Conservation (phyloP, 495 filamentous ascomycete species). For the Xylaria scruposa region DNA sequence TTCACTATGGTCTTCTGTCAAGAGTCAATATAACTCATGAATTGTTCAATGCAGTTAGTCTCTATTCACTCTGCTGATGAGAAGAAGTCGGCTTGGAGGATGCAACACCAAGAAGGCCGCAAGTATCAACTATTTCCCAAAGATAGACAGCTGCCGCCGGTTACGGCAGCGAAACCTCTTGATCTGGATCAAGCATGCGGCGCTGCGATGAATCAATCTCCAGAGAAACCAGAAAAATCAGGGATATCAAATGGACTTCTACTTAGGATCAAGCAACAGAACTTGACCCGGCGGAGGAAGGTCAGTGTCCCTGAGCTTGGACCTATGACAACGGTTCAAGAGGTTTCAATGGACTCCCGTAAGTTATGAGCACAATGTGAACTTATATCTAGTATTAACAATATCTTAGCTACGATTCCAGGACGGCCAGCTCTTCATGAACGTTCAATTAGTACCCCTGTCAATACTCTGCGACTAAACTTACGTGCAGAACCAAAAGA, state of each 20-base stretch:
- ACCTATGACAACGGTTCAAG: constrained; percentile 72
- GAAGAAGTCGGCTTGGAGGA: constrained; percentile 59
- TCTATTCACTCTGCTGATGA: constrained; percentile 43
- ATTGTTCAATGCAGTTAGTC: constrained; percentile 32
- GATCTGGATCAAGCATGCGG: constrained; percentile 60
- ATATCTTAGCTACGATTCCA: constrained; percentile 69
- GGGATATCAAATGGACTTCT: constrained; percentile 49
- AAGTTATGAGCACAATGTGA: constrained; percentile 44
- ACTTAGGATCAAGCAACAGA: constrained; percentile 59
- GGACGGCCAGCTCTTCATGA: constrained; percentile 71
- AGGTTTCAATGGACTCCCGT: constrained; percentile 76
- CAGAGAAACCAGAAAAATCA: constrained; percentile 41
- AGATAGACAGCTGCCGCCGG: constrained; percentile 47
- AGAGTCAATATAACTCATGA: constrained; percentile 37
- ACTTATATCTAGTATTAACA: constrained; percentile 36
- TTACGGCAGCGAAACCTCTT: constrained; percentile 48
- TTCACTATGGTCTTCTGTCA: constrained; percentile 13
- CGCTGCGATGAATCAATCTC: constrained; percentile 53
- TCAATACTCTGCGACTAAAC: constrained; percentile 54
- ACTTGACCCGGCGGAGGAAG: constrained; percentile 63
- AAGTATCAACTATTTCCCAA: constrained; percentile 62
- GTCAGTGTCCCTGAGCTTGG: constrained; percentile 69
- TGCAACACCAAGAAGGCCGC: constrained; percentile 55
- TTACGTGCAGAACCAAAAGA: constrained; percentile 48
- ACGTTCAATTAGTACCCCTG: constrained; percentile 70